Base-by-base conservation (phyloP, 164 flowering plant species). In the Malania oleifera region DNA sequence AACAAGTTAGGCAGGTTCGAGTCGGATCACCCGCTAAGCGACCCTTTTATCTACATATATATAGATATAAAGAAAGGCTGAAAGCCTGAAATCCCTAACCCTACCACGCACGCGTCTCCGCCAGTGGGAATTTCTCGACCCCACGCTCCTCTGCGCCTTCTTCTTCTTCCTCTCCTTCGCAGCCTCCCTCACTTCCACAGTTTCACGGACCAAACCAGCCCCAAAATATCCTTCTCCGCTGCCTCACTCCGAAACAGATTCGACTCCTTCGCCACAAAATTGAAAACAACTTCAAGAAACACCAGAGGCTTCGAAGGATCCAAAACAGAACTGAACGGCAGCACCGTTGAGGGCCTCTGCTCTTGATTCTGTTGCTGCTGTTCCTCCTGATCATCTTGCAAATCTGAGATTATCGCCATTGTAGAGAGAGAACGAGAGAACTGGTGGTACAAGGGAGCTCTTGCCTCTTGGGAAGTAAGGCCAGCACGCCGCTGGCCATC, bases 401-500 rank as follows among this genome's bases (percentile, higher is more conserved):
- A 71, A 1, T 84, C 95, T 3, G 88, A 77, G 54, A 87, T 75
- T 19, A 84, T 81, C 66, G 90, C 95, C 95, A 87, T 86, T 44
- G 47, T 5, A 18, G 20, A 43, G 46, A 43, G 46, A 17, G 46
- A n/a, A 20, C 2, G 46, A 43, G 12, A 57, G 19, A 6, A 11
- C 13, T 11, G 11, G 41, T n/a, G n/a, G n/a, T n/a, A n/a, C n/a
- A n/a, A n/a, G n/a, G n/a, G n/a, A n/a, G n/a, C n/a, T n/a, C n/a
- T n/a, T n/a, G n/a, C n/a, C n/a, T n/a, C n/a, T n/a, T n/a, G n/a
- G n/a, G n/a, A n/a, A n/a, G n/a, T n/a, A n/a, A n/a, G n/a, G n/a
- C n/a, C n/a, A n/a, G n/a, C n/a, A n/a, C n/a, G n/a, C n/a, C n/a
- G n/a, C n/a, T n/a, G n/a, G n/a, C n/a, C n/a, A n/a, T n/a, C n/a